Evolutionary conservation across 345 rosid genomes (phyloP).

Genomic region (Aurinia saxatilis): DNA sequence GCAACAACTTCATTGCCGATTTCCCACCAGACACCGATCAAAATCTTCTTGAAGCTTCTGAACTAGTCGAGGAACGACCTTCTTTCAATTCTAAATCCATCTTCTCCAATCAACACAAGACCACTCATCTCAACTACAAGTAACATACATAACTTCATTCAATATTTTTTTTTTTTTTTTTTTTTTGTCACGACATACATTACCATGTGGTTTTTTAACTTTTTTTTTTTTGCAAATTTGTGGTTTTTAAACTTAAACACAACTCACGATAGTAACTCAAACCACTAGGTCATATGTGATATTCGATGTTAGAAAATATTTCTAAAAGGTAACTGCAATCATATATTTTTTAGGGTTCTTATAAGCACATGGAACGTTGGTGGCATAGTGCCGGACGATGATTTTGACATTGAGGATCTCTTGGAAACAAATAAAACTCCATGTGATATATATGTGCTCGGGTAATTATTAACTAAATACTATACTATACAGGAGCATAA

Average conservation of each 20-base stretch:
- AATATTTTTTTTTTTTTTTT: too few relatives aligned
- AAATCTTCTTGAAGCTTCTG: constrained; percentile 25
- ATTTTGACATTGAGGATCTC: constrained; percentile 60
- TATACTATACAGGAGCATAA: neutral
- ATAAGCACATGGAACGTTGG: constrained; percentile 92
- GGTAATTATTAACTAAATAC: constrained; percentile 36
- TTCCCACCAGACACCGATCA: constrained; percentile 36
- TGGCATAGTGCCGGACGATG: constrained; percentile 58
- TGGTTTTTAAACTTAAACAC: too few relatives aligned
- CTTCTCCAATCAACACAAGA: constrained; percentile 28
- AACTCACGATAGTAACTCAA: too few relatives aligned
- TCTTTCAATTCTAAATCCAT: constrained; percentile 27
- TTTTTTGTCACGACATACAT: too few relatives aligned
- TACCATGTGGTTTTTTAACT: too few relatives aligned
- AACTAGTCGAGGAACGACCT: constrained; percentile 21
- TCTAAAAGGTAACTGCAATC: too few relatives aligned
- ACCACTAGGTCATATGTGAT: too few relatives aligned
- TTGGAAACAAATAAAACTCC: constrained; percentile 34
- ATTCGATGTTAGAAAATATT: too few relatives aligned
- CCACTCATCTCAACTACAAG: constrained; percentile 43
- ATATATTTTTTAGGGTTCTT: constrained; percentile 43
- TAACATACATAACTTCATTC: constrained; percentile 14
- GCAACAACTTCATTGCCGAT: constrained; percentile 75
- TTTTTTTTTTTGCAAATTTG: too few relatives aligned
- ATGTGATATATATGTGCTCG: constrained; percentile 74